phyloP scores from a whole-genome alignment of 306 rosid genomes.

The Pterocarpus macrocarpus region DNA sequence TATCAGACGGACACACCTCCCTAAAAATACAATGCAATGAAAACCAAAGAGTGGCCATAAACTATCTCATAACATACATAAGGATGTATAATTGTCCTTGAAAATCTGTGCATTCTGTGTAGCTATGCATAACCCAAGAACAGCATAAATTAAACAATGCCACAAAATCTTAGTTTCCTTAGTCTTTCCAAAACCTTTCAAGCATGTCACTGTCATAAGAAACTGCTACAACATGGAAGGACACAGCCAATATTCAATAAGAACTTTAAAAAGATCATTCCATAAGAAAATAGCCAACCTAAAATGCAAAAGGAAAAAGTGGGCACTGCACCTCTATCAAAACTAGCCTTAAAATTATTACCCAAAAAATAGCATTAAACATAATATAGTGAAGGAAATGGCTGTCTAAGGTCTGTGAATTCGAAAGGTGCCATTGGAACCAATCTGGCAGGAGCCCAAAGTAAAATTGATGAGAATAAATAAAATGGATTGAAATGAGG shows the following conservation, averaged over 20 bases:
- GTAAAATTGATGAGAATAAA: too few species aligned
- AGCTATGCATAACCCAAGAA: background rate
- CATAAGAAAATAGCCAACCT: background rate
- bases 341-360: too few species aligned
- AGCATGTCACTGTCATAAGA: background rate
- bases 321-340: too few species aligned
- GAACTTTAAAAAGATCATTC: background rate
- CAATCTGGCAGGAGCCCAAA: too few species aligned
- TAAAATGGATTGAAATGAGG: too few species aligned
- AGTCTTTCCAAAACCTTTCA: background rate
- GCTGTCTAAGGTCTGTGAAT: too few species aligned
- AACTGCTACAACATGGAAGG: conserved; percentile 9
- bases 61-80: conserved; percentile 4
- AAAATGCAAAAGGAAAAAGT: background rate
- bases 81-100: background rate
- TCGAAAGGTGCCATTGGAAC: too few species aligned
- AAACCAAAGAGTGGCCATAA: conserved; percentile 14
- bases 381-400: too few species aligned
- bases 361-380: too few species aligned
- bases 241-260: background rate
- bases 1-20: conserved; percentile 29
- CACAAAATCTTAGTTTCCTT: background rate
- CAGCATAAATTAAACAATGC: background rate
- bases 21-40: conserved; percentile 11
- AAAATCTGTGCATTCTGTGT: background rate